Percentiles rank a stretch among this genome's conserved stretches.
These are phyloP conservation scores for Backusella parvicylindrica DNA, from an alignment of 192 early-diverging fungal genomes.

Conservation along the genomic window DNA sequence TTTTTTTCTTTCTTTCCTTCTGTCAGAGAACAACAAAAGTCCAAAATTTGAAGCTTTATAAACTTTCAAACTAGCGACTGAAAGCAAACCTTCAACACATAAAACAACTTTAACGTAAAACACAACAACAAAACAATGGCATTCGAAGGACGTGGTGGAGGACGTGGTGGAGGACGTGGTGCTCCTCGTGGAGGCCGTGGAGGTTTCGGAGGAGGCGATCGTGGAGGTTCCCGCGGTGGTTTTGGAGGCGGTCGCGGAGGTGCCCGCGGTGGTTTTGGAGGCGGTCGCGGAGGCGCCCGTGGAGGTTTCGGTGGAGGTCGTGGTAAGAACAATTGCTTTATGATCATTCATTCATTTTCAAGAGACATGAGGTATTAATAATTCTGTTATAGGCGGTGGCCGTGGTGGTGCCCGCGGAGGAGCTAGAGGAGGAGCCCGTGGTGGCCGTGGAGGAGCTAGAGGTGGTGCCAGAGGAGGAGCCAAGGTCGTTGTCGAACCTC, in stretches of 20 bases:
- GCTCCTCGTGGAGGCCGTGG: constrained; percentile 37
- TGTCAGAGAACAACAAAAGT: neutral
- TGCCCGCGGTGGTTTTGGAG: too few species aligned
- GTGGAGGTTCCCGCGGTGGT: constrained; percentile 48
- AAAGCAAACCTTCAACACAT: neutral
- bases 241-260: constrained; percentile 48
- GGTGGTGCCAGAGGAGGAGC: constrained; percentile 86
- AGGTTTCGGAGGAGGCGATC: constrained; percentile 44
- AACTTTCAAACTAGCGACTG: neutral
- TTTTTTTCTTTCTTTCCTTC: neutral
- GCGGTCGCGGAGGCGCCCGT: constrained; percentile 24
- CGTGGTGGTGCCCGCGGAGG: constrained; percentile 40
- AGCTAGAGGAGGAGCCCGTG: constrained; percentile 32
- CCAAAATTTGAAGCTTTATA: neutral
- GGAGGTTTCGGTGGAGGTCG: constrained; percentile 45
- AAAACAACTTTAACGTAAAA: neutral
- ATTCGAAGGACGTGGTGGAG: constrained; percentile 26
- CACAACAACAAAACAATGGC: constrained; percentile 19
- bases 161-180: constrained; percentile 30
- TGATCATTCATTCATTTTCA: too few species aligned
- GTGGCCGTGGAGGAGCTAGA: constrained; percentile 56
- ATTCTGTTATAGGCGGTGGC: neutral
- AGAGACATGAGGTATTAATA: too few species aligned
- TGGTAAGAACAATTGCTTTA: neutral
- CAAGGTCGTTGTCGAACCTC: constrained; percentile 96